Evolutionary conservation across 768 basidiomycete genomes (phyloP), one percentile per base, ranked within the genome.

Genomic region (Termitomyces sp.): DNA sequence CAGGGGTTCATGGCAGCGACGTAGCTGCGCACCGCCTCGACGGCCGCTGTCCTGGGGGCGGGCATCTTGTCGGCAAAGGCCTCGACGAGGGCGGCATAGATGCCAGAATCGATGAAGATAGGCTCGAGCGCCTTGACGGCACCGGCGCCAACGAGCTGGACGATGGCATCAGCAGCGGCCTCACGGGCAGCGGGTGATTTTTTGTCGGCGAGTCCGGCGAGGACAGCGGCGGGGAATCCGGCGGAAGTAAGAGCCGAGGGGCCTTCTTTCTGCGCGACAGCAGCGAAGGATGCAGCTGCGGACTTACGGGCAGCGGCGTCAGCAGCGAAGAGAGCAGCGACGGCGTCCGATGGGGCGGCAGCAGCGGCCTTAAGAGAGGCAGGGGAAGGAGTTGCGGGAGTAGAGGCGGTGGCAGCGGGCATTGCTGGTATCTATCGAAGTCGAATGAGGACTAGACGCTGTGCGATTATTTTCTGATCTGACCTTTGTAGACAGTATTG

Each of bases 1-100:
- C 94, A 98, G 16, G 92, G 87, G 80, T 88, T 95, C 86, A 91
- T 89, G 59, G 81, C 77, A 62, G 86, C 78, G 69, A 84, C 87
- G 68, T 86, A 90, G 69, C 79, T 78, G 68, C 84, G 83, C 65
- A 93, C 88, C 58, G 93, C 93, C 69, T 90, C 87, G 48, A 95
- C 76, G 54, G 95, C 90, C 56, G 89, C 88, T 61, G 85, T 88
- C 75, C 89, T 84, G 75, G 90, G 91, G 66, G 88, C 87, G 56
- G 89, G 88, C 80, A 87, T 88, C 82, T 97, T 97, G 82, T 98
- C 95, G 73, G 93, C 95, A 67, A 96, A 94, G 44, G 90, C 73
- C 75, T 97, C 95, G 67, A 97, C 82, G 67, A 98, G 89, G 58
- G 86, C 85, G 56, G 84, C 81, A 72, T 92, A 95, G 62, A 96